phyloP scores from a whole-genome alignment of 2,329 filamentous ascomycete species.

The Beauveria australis region DNA sequence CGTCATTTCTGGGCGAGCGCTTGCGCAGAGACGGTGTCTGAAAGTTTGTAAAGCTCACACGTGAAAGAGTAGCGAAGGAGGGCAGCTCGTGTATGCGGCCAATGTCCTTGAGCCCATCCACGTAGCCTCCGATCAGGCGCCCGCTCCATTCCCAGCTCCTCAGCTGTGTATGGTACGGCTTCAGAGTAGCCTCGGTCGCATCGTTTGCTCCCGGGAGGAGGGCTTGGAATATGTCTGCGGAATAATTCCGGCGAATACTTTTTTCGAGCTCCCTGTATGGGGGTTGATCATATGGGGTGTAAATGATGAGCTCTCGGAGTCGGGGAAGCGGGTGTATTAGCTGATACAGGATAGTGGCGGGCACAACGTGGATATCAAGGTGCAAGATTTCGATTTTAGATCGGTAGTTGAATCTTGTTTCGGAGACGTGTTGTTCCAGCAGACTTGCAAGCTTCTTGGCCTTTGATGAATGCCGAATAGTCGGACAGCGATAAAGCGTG shows the following conservation, averaged over 20 bases:
- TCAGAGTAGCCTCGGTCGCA: conserved; percentile 19
- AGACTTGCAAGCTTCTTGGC: conserved; percentile 39
- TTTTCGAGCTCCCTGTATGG: conserved; percentile 54
- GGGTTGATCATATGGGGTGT: conserved; percentile 59
- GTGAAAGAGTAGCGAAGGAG: conserved; percentile 49
- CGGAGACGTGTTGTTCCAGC: conserved; percentile 44
- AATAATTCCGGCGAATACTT: conserved; percentile 61
- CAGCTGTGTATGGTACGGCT: conserved; percentile 28
- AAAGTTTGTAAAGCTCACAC: conserved; percentile 55
- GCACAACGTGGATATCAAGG: conserved; percentile 60
- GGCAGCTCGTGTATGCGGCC: conserved; percentile 42
- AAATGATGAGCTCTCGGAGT: conserved; percentile 62
- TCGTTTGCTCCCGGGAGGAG: conserved; percentile 45
- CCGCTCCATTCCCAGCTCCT: conserved; percentile 56
- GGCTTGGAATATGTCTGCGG: conserved; percentile 54
- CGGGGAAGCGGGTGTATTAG: conserved; percentile 59
- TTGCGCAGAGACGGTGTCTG: conserved; percentile 44
- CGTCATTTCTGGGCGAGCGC: conserved; percentile 23
- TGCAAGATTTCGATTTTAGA: conserved; percentile 63
- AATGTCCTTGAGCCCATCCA: conserved; percentile 41
- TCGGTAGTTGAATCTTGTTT: conserved; percentile 54
- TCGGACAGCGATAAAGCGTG: conserved; percentile 62
- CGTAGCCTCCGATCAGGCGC: conserved; percentile 38
- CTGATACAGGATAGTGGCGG: conserved; percentile 32
- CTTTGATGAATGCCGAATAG: conserved; percentile 43